Percentiles rank a stretch among this genome's conserved stretches.
phyloP scores from a whole-genome alignment of 805 yeast genomes.

The Wickerhamomyces silvicola region DNA sequence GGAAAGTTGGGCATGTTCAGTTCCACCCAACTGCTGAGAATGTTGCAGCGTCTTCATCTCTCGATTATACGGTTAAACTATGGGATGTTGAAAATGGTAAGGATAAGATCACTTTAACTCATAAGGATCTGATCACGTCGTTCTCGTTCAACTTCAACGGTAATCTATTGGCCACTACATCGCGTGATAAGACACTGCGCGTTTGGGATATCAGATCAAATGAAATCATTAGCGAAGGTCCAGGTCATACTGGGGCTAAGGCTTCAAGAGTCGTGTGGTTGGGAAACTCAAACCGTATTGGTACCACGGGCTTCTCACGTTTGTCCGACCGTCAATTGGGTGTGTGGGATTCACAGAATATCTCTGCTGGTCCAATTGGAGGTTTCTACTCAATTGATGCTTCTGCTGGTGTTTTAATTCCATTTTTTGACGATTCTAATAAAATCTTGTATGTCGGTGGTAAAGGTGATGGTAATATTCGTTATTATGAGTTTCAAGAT shows the following conservation, averaged over 20 bases:
- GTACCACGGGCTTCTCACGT: conserved; percentile 91
- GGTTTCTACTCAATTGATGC: conserved; percentile 85
- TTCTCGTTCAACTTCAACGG: conserved; percentile 91
- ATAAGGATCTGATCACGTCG: conserved; percentile 88
- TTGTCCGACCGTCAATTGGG: conserved; percentile 93
- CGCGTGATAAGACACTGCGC: conserved; percentile 84
- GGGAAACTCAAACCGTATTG: conserved; percentile 77
- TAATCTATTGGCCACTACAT: conserved; percentile 75
- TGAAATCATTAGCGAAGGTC: conserved; percentile 70
- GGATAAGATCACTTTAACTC: conserved; percentile 66
- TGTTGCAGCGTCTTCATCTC: conserved; percentile 83
- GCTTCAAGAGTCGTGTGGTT: conserved; percentile 85
- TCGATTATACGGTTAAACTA: conserved; percentile 84
- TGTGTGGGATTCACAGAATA: conserved; percentile 77
- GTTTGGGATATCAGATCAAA: conserved; percentile 87
- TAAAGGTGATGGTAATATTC: conserved; percentile 96
- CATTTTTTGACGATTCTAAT: conserved; percentile 78
- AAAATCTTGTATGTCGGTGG: conserved; percentile 86
- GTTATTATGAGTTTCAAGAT: conserved; percentile 84
- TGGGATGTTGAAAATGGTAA: conserved; percentile 84
- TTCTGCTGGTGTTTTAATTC: conserved; percentile 90
- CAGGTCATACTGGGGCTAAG: conserved; percentile 91
- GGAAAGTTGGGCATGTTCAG: conserved; percentile 89
- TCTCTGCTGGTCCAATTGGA: conserved; percentile 79
- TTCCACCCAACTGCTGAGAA: conserved; percentile 87